Evolutionary conservation across 768 basidiomycete genomes (phyloP), one percentile per base, ranked within the genome.

Genomic region (Leccinum ochraceum): DNA sequence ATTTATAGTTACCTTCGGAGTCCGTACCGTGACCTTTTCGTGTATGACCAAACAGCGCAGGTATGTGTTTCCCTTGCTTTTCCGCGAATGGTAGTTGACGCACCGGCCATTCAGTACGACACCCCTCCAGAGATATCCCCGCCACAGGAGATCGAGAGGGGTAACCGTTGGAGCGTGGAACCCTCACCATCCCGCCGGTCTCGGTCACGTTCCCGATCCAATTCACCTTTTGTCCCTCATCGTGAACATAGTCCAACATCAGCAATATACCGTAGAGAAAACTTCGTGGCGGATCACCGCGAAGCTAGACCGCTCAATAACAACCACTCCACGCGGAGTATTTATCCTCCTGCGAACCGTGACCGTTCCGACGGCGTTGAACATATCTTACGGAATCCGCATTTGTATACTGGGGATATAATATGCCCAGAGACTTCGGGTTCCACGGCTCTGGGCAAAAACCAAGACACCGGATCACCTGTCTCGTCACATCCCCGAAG

Each of bases 11-110:
- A n/a, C n/a, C n/a, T n/a, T n/a, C n/a, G 95, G 54, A 95, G 94
- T 9, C 95, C 95, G 2, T 96, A 86, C 73, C 86, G 86, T 67
- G 93, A 95, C 73, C 80, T 97, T 24, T 83, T 86, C 55, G 80
- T 84, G 11, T 98, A 95, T 69, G 95, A 98, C 71, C 80, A 80
- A 14, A 81, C 85, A 6, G 91, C 86, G 14, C 94, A 97, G 84
- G 94, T 91, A 66, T n/a, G 53, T 66, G 63, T 59, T 44, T 6
- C 16, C 16, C 30, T 52, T 32, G 8, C n/a, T 17, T 32, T 58
- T 24, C n/a, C 22, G 44, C n/a, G 24, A 14, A 37, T 30, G 48
- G 42, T 58, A 58, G 56, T 59, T 67, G 32, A 64, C 52, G 30
- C 28, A 50, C 17, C 9, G n/a, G 49, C 14, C 32, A 16, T 56